Percentiles rank a stretch among this genome's conserved stretches.
These are phyloP conservation scores for Colletotrichum viniferum DNA, from an alignment of 2,329 filamentous ascomycete genomes.

Conservation along the genomic window DNA sequence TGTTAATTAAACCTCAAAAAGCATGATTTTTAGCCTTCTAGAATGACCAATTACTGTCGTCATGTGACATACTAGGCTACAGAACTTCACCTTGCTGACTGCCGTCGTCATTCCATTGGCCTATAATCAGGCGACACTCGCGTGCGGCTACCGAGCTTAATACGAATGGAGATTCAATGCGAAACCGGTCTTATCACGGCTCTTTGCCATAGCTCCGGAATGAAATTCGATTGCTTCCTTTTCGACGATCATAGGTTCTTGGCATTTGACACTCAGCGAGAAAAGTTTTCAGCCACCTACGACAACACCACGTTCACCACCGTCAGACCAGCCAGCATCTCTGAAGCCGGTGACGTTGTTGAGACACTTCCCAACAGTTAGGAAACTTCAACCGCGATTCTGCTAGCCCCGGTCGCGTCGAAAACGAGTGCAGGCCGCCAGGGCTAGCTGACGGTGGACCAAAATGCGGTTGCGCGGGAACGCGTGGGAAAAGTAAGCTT, in stretches of 20 bases:
- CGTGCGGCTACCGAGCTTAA: not conserved
- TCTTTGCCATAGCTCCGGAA: not conserved
- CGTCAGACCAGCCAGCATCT: not conserved
- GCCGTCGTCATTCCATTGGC: not conserved
- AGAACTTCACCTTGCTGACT: not conserved
- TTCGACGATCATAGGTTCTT: not conserved
- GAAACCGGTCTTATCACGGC: not conserved
- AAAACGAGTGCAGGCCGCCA: not conserved
- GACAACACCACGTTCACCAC: not conserved
- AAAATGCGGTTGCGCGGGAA: constrained; percentile 5
- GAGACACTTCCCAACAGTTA: not conserved
- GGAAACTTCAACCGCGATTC: not conserved
- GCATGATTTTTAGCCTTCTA: not conserved
- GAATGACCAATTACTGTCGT: not conserved
- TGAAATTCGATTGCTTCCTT: not conserved
- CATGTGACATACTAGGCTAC: not conserved
- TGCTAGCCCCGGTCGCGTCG: not conserved
- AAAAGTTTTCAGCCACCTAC: not conserved
- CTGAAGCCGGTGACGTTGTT: not conserved
- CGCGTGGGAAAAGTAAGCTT: not conserved
- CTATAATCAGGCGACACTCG: not conserved
- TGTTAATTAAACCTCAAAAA: not conserved
- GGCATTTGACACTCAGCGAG: not conserved
- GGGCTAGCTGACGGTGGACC: not conserved
- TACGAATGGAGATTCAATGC: not conserved